Base-by-base conservation (phyloP, 2,329 filamentous ascomycete species). In the Colletotrichum brevisporum region DNA sequence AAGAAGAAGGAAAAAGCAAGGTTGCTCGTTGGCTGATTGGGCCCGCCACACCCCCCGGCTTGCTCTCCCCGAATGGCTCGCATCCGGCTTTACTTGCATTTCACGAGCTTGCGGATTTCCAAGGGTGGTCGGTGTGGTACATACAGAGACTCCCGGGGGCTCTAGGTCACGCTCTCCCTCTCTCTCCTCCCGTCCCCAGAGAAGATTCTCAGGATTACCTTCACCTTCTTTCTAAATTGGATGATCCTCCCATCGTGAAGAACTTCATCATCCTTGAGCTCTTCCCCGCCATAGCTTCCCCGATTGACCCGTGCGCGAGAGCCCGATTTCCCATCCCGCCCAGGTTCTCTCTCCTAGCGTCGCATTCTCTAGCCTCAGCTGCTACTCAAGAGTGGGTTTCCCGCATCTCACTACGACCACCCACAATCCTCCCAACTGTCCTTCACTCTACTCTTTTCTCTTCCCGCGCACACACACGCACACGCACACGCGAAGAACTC, bases 371-470 rank as follows among this genome's bases (percentile, higher is more conserved):
- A 56, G 43, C 50, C 41, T 36, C 52, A 27, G 31, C 31, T 36
- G 31, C 21, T 24, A 24, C 21, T 24, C 51, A 61, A 39, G 53
- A 12, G 63, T 61, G 63, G 63, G 58, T 36, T 66, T 47, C 15
- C n/a, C n/a, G 56, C 47, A 18, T 50, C 43, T n/a, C 45, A 51
- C 56, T 24, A 24, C 21, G 2, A 24, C 55, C 16, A 47, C 45
- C 24, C 56, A 59, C 45, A 48, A 36, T 21, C 52, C 47, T 50
- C 36, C 36, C 52, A 18, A 18, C 15, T 27, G 16, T 27, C 15
- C 36, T 27, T 16, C 36, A n/a, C 52, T 10, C 52, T 18, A 4
- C 52, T 54, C 52, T 54, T 27, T n/a, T 27, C 13, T 27, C 21
- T 24, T 24, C 21, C 21, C 21, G 21, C 21, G 4, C 21, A 24